Percentiles rank a stretch among this genome's conserved stretches.
Conservation (phyloP, 495 filamentous ascomycete genomes). For the Talaromyces adpressus region DNA sequence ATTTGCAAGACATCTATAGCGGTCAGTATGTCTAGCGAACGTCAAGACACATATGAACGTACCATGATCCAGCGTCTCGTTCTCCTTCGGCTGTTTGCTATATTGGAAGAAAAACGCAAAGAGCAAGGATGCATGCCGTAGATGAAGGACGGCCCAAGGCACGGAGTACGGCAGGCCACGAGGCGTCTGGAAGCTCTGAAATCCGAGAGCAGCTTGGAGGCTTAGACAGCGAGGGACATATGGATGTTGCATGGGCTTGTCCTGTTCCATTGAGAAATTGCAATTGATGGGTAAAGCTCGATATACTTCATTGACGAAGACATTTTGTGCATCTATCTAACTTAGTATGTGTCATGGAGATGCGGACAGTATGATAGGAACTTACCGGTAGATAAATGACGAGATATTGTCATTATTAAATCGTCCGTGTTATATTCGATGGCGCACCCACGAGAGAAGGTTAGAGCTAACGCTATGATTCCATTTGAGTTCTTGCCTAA, state of each 20-base stretch:
- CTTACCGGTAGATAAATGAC: constrained; percentile 42
- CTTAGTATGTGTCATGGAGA: constrained; percentile 7
- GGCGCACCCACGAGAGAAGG: constrained; percentile 49
- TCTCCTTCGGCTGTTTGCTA: constrained; percentile 29
- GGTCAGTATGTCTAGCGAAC: constrained; percentile 47
- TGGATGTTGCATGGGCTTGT: constrained; percentile 61
- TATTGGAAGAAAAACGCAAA: constrained; percentile 54
- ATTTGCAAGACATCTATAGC: constrained; percentile 41
- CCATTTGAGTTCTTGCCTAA: constrained; percentile 45
- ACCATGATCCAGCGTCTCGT: constrained; percentile 61
- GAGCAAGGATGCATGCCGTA: constrained; percentile 62
- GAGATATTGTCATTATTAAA: constrained; percentile 55
- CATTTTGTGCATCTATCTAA: constrained; percentile 37
- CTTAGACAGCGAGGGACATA: constrained; percentile 63
- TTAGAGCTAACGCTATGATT: constrained; percentile 51
- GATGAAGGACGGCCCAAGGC: constrained; percentile 64
- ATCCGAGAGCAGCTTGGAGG: constrained; percentile 63
- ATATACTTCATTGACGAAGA: constrained; percentile 58
- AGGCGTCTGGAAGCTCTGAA: constrained; percentile 48
- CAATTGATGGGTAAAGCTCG: constrained; percentile 57
- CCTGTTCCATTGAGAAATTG: constrained; percentile 65
- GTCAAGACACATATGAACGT: constrained; percentile 6
- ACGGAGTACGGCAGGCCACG: constrained; percentile 60
- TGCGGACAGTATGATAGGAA: constrained; percentile 14
- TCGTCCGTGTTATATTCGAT: constrained; percentile 64